Percentiles rank a stretch among this genome's conserved stretches.
Evolutionary conservation across 148 eudicot species (phyloP).

Genomic region (Persicaria tinctoria): DNA sequence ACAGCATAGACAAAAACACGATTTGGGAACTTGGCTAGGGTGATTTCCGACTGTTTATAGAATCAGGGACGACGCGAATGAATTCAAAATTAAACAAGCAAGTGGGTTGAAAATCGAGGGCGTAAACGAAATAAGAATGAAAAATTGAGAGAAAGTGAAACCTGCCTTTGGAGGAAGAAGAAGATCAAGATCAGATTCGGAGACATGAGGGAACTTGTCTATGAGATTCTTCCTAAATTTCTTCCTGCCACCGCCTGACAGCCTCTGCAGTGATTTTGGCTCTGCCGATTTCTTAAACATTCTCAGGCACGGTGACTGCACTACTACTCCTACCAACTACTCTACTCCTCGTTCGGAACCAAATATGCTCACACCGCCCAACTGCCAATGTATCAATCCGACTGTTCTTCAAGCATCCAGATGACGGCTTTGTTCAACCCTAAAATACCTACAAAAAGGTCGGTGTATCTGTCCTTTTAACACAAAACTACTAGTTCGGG

Average conservation of each 20-base stretch:
- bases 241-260: conserved; percentile 94
- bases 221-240: conserved; percentile 57
- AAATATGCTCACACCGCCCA: not conserved
- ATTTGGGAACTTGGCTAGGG: conserved; percentile 70
- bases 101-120: not conserved
- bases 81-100: not conserved
- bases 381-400: too few relatives aligned
- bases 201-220: conserved; percentile 54
- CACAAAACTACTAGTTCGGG: too few relatives aligned
- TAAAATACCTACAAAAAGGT: too few relatives aligned
- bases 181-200: conserved; percentile 55
- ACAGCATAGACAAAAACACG: conserved; percentile 76
- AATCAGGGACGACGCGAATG: not conserved
- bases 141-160: conserved; percentile 5
- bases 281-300: conserved; percentile 89
- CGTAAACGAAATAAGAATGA: not conserved
- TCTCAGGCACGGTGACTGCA: not conserved
- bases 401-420: too few relatives aligned
- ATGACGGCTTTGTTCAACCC: too few relatives aligned
- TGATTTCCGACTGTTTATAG: conserved; percentile 50
- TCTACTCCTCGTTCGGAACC: too few relatives aligned
- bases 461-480: too few relatives aligned
- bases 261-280: conserved; percentile 64
- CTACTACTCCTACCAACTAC: not conserved
- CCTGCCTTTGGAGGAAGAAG: conserved; percentile 74